Evolutionary conservation across 2,329 filamentous ascomycete genomes (phyloP), one percentile per base, ranked within the genome.

Genomic region (Fusarium begoniae): DNA sequence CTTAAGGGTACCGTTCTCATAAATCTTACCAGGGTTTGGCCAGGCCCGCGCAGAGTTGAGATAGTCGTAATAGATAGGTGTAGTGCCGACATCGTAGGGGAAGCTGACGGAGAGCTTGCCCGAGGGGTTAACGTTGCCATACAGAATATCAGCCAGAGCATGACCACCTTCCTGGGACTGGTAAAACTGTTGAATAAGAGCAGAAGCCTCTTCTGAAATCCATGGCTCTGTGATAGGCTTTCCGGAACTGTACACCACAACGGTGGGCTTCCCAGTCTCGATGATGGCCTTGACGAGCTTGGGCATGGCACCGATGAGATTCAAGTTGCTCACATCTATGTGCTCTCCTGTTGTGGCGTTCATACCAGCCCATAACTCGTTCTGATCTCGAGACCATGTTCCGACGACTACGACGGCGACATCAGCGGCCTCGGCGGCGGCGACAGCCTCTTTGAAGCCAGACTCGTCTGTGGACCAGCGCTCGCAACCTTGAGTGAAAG

Each of bases 271-370:
- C 45, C 89, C 90, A 0, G 91, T 93, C 65, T 89, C 88, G 70
- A 92, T 88, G 77, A 94, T 89, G 28, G 91, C 91, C 75, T 87
- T 85, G 55, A 93, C 89, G 4, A 94, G 88, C 15, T 87, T 86
- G 5, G 87, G 87, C 88, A 93, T 92, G 28, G 92, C 92, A 7
- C 92, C 92, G 18, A 94, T 90, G 15, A 94, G 89, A 65, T 89
- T 87, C 24, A 94, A 86, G 58, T 85, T 85, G 64, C 88, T 83
- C 2, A 90, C 85, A 74, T 94, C 92, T 54, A 94, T 89, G 77
- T 94, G 91, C 78, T 94, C 92, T 57, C 92, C 92, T 0, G 92
- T 94, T 2, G 92, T 94, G 35, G 91, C 92, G 74, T 94, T 94
- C 6, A 93, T 80, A 1, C 90, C 90, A 63, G 83, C 81, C 92